These are phyloP conservation scores for Colletotrichum graminicola DNA, from an alignment of 2,329 filamentous ascomycete genomes.

Conservation along the genomic window DNA sequence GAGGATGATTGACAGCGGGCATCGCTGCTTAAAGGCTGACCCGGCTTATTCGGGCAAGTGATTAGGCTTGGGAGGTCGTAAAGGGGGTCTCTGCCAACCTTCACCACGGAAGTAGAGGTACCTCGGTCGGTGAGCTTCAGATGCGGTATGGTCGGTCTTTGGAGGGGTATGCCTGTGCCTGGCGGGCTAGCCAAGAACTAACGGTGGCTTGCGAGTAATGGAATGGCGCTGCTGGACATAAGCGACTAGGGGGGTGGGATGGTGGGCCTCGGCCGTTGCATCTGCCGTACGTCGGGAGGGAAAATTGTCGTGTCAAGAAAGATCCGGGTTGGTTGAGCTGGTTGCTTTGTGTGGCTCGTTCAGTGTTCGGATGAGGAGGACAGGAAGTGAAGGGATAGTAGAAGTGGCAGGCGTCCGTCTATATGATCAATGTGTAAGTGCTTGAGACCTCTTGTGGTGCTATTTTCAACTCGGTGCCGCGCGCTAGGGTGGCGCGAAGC, in stretches of 20 bases:
- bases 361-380: background rate
- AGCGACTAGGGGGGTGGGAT: conserved; percentile 40
- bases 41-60: conserved; percentile 49
- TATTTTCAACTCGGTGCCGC: conserved; percentile 39
- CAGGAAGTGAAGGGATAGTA: conserved; percentile 9
- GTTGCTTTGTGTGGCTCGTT: conserved; percentile 4
- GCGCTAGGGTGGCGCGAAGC: conserved; percentile 37
- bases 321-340: conserved; percentile 31
- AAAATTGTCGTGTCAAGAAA: conserved; percentile 29
- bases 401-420: conserved; percentile 9
- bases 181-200: conserved; percentile 34
- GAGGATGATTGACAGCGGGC: conserved; percentile 51
- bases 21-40: conserved; percentile 51
- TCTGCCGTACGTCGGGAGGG: conserved; percentile 36
- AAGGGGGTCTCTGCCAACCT: conserved; percentile 28
- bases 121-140: conserved; percentile 27
- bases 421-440: conserved; percentile 34
- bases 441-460: conserved; percentile 21
- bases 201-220: conserved; percentile 43
- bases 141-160: conserved; percentile 41
- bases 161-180: conserved; percentile 40
- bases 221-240: conserved; percentile 41
- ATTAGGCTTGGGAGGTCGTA: conserved; percentile 43
- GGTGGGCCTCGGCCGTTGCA: conserved; percentile 39
- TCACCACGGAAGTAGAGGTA: conserved; percentile 36